Evolutionary conservation across 2,329 filamentous ascomycete species (phyloP).

Genomic region (Phialophora expanda): DNA sequence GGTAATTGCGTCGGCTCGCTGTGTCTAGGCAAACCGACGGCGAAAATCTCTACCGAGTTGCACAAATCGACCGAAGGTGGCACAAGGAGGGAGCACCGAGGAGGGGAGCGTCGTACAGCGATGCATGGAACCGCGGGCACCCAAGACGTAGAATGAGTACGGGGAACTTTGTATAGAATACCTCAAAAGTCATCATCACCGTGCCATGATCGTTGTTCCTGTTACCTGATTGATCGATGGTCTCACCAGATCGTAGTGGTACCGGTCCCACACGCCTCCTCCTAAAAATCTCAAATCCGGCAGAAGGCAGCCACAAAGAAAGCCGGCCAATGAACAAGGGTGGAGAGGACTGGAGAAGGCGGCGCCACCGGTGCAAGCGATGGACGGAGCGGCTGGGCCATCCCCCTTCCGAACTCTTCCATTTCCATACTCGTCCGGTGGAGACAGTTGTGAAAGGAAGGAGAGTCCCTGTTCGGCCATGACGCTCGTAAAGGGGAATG

Average conservation of each 20-base stretch:
- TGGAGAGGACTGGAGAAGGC: neutral
- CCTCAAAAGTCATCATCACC: constrained; percentile 1
- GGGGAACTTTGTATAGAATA: constrained; percentile 19
- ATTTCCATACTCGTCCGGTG: neutral
- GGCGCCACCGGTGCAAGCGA: neutral
- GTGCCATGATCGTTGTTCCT: constrained; percentile 11
- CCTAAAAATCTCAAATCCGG: neutral
- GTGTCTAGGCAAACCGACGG: constrained; percentile 4
- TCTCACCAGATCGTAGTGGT: neutral
- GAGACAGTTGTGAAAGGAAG: neutral
- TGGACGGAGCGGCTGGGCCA: neutral
- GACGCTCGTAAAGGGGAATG: neutral
- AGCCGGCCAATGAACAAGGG: neutral
- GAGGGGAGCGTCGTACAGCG: neutral
- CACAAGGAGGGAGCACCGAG: neutral
- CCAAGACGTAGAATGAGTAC: constrained; percentile 10
- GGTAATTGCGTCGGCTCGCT: constrained; percentile 6
- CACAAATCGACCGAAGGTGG: neutral
- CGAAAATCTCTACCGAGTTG: constrained; percentile 6
- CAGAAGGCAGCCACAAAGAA: neutral
- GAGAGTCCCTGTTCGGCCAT: neutral
- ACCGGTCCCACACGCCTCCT: neutral
- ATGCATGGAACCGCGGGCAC: constrained; percentile 3
- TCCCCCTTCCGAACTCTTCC: neutral
- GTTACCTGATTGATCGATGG: constrained; percentile 15